These are phyloP conservation scores for Peterozyma xylosa DNA, from an alignment of 805 yeast species.

Conservation along the genomic window DNA sequence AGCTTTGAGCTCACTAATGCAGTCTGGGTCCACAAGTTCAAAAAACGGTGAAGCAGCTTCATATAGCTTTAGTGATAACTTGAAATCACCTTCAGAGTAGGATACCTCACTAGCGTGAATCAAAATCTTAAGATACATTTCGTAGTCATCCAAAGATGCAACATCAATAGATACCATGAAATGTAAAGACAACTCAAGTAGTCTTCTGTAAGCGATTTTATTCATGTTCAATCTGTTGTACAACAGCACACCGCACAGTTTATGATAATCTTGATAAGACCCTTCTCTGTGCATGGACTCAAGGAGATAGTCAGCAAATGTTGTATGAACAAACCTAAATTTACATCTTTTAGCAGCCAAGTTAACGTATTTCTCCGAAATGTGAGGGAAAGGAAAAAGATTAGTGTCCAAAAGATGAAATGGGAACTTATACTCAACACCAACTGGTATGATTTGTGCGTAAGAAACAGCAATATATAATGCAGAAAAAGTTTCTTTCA, in stretches of 20 bases:
- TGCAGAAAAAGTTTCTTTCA: constrained; percentile 23
- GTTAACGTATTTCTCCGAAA: constrained; percentile 23
- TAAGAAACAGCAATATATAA: constrained; percentile 25
- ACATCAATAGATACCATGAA: constrained; percentile 26
- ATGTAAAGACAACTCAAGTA: constrained; percentile 32
- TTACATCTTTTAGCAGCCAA: constrained; percentile 27
- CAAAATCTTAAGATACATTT: constrained; percentile 29
- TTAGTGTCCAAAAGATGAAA: constrained; percentile 24
- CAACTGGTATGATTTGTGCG: constrained; percentile 28
- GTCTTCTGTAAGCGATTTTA: constrained; percentile 10
- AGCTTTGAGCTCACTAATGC: background rate
- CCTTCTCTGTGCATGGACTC: constrained; percentile 17
- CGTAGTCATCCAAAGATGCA: constrained; percentile 26
- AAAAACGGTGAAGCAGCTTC: constrained; percentile 25
- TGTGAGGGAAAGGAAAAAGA: constrained; percentile 19
- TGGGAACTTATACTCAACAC: constrained; percentile 39
- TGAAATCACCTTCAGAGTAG: constrained; percentile 33
- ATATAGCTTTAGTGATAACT: constrained; percentile 31
- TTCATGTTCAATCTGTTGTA: constrained; percentile 16
- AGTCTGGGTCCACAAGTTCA: no score
- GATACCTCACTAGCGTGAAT: constrained; percentile 37
- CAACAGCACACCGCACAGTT: constrained; percentile 34
- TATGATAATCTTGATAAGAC: constrained; percentile 25
- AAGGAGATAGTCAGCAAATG: constrained; percentile 24
- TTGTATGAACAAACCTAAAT: constrained; percentile 33